These are phyloP conservation scores for Trichoderma gamsii DNA, from an alignment of 495 filamentous ascomycete species.

Conservation along the genomic window DNA sequence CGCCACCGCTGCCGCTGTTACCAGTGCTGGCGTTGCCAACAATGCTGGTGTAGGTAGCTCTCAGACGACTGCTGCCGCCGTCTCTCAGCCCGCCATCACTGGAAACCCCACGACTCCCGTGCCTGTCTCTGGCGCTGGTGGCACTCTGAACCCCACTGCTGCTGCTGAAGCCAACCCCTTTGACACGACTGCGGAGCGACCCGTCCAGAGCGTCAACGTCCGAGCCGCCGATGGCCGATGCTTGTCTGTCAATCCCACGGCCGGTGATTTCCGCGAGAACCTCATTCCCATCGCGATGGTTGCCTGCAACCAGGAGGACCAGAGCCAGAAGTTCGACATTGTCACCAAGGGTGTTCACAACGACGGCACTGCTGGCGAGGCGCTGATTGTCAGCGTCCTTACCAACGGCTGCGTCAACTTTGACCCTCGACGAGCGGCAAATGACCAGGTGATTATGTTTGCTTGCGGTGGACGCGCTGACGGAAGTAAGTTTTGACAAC, in stretches of 20 bases:
- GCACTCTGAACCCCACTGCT: conserved; percentile 41
- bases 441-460: conserved; percentile 46
- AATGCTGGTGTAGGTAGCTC: neutral
- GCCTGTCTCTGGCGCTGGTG: conserved; percentile 46
- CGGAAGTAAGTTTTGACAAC: conserved; percentile 32
- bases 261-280: conserved; percentile 51
- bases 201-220: conserved; percentile 42
- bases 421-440: conserved; percentile 36
- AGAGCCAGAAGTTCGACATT: conserved; percentile 50
- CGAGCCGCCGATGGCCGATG: conserved; percentile 45
- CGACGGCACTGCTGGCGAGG: conserved; percentile 26
- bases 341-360: conserved; percentile 49
- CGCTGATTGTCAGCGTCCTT: conserved; percentile 45
- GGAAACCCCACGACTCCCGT: conserved; percentile 42
- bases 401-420: conserved; percentile 49
- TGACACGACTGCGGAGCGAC: conserved; percentile 43
- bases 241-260: conserved; percentile 47
- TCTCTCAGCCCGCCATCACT: conserved; percentile 8
- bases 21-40: conserved; percentile 11
- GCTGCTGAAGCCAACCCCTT: conserved; percentile 41
- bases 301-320: conserved; percentile 37
- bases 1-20: conserved; percentile 3
- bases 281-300: conserved; percentile 45
- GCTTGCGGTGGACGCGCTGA: conserved; percentile 49
- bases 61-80: conserved; percentile 25